phyloP scores from a whole-genome alignment of 139 green algal genomes.

The Asterochloris sp. region DNA sequence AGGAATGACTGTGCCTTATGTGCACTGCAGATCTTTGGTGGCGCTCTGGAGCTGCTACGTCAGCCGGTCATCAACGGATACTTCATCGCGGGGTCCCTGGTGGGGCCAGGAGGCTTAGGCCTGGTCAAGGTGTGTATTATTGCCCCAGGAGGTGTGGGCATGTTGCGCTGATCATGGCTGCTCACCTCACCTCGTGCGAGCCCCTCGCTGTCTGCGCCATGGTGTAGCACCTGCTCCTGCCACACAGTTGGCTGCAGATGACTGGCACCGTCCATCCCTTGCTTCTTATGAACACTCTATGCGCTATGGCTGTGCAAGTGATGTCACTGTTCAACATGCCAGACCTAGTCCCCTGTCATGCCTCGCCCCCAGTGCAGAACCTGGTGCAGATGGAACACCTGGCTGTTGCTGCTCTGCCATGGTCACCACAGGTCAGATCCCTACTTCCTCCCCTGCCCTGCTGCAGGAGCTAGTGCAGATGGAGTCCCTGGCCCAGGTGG shows the following conservation, averaged over 20 bases:
- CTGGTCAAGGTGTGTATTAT: slow-evolving; percentile 59
- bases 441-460: too few species aligned
- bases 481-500: slow-evolving; percentile 93
- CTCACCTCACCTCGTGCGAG: too few species aligned
- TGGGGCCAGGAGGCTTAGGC: slow-evolving; percentile 87
- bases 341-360: background rate
- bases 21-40: slow-evolving; percentile 52
- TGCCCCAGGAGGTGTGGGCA: background rate
- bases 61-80: slow-evolving; percentile 96
- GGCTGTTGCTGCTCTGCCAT: too few species aligned
- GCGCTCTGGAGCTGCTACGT: slow-evolving; percentile 67
- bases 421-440: too few species aligned
- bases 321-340: background rate
- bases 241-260: too few species aligned
- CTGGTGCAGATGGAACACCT: background rate
- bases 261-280: too few species aligned
- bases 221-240: background rate
- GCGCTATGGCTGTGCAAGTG: too few species aligned
- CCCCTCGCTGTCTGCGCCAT: background rate
- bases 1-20: too few species aligned
- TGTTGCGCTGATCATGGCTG: too few species aligned
- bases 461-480: slow-evolving; percentile 80
- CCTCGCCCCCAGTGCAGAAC: background rate
- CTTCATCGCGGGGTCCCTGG: slow-evolving; percentile 85
- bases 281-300: too few species aligned